These are phyloP conservation scores for Hyaloscypha bicolor DNA, from an alignment of 495 filamentous ascomycete species.

Conservation along the genomic window DNA sequence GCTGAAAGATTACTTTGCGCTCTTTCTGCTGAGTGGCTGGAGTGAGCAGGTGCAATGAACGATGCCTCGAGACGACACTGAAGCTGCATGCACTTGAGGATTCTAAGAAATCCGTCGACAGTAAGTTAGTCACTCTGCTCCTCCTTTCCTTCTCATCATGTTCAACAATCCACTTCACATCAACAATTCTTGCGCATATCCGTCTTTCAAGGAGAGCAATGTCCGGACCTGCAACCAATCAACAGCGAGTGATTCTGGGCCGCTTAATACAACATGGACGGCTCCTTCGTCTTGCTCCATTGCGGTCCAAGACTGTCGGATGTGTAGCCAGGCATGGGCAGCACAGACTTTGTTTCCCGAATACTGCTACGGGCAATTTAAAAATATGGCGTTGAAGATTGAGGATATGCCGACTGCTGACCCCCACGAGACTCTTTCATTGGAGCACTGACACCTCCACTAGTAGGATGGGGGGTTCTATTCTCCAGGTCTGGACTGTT, in stretches of 20 bases:
- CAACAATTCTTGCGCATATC: too few relatives aligned
- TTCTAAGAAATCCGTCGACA: too few relatives aligned
- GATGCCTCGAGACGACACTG: too few relatives aligned
- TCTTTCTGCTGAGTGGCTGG: too few relatives aligned
- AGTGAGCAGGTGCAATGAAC: too few relatives aligned
- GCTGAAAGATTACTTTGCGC: too few relatives aligned
- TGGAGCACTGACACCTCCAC: neutral
- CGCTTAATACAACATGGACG: conserved; percentile 6
- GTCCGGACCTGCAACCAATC: neutral
- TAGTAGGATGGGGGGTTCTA: neutral
- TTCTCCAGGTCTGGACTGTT: neutral
- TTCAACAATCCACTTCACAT: too few relatives aligned
- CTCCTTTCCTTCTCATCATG: too few relatives aligned
- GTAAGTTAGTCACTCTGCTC: too few relatives aligned
- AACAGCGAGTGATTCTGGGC: neutral
- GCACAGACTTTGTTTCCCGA: neutral
- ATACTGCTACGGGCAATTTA: too few relatives aligned
- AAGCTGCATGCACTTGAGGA: too few relatives aligned
- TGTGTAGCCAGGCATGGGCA: neutral
- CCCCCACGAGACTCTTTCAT: neutral
- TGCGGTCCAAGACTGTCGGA: neutral
- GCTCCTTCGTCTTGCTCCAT: neutral
- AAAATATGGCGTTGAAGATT: neutral
- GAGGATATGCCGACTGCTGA: conserved; percentile 1
- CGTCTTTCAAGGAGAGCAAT: too few relatives aligned